Conservation (phyloP, 2,329 filamentous ascomycete genomes). For the Colletotrichum sp. region DNA sequence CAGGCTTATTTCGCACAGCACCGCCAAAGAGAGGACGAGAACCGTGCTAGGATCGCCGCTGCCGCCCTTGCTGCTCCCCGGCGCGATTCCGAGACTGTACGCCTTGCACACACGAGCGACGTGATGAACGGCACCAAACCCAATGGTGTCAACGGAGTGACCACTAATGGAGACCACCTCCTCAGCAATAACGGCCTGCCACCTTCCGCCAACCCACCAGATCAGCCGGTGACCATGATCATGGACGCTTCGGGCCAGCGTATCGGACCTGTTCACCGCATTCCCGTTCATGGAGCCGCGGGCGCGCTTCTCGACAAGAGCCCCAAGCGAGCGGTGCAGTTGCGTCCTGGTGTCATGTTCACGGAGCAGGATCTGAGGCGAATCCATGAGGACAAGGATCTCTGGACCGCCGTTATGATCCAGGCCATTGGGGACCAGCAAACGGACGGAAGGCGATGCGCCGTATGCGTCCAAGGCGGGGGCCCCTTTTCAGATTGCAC, state of each 20-base stretch:
- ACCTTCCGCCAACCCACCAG: background rate
- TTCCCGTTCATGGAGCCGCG: slow-evolving; percentile 17
- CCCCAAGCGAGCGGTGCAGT: slow-evolving; percentile 3
- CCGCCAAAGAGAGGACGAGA: background rate
- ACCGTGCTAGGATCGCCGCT: slow-evolving; percentile 2
- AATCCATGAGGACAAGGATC: slow-evolving; percentile 22
- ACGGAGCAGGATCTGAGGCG: background rate
- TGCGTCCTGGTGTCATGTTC: background rate
- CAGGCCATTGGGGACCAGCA: slow-evolving; percentile 49
- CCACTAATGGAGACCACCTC: background rate
- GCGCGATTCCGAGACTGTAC: background rate
- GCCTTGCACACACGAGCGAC: background rate
- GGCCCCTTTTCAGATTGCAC: slow-evolving; percentile 53
- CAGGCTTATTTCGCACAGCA: background rate
- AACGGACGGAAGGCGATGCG: slow-evolving; percentile 40
- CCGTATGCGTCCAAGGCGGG: slow-evolving; percentile 44
- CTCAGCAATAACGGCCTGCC: background rate
- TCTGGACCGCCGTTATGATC: slow-evolving; percentile 54
- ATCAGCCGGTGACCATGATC: slow-evolving; percentile 25
- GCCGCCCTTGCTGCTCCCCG: background rate
- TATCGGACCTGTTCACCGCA: slow-evolving; percentile 40
- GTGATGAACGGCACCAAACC: background rate
- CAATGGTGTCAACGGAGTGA: background rate
- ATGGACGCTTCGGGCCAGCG: slow-evolving; percentile 39
- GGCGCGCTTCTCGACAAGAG: background rate